phyloP scores from a whole-genome alignment of 192 early-diverging fungal species.

The Backusella mclennaniae region DNA sequence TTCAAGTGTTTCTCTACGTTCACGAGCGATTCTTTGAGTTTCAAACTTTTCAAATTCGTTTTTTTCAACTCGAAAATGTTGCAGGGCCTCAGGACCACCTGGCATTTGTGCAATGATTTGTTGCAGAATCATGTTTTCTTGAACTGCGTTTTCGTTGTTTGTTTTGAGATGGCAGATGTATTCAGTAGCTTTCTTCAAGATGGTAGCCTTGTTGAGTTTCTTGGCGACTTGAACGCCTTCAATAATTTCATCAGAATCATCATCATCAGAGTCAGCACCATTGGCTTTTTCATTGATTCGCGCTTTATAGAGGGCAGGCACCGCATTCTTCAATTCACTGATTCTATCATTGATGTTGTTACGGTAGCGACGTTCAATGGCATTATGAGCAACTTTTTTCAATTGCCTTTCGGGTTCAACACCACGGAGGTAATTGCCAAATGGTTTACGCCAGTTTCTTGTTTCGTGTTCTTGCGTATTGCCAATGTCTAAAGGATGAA shows the following conservation, averaged over 20 bases:
- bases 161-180: constrained; percentile 72
- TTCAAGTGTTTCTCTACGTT: constrained; percentile 7
- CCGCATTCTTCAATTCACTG: constrained; percentile 77
- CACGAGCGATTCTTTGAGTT: background rate
- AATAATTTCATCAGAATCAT: constrained; percentile 37
- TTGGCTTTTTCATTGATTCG: constrained; percentile 27
- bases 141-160: constrained; percentile 33
- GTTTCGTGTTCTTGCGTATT: constrained; percentile 8
- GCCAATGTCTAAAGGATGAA: constrained; percentile 1
- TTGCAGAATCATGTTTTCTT: constrained; percentile 48
- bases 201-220: constrained; percentile 93
- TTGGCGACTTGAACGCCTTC: constrained; percentile 85
- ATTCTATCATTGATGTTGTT: constrained; percentile 98
- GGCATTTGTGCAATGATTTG: constrained; percentile 47
- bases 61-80: constrained; percentile 16
- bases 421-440: background rate
- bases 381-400: constrained; percentile 94
- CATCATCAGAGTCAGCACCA: constrained; percentile 48
- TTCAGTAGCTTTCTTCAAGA: constrained; percentile 88
- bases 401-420: constrained; percentile 50
- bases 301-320: constrained; percentile 73
- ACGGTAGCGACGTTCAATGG: constrained; percentile 92
- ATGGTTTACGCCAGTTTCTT: constrained; percentile 15
- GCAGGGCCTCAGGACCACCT: constrained; percentile 42
- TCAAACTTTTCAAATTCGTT: constrained; percentile 13